Conservation (phyloP, 2,329 filamentous ascomycete genomes). For the Pyricularia pennisetigena region DNA sequence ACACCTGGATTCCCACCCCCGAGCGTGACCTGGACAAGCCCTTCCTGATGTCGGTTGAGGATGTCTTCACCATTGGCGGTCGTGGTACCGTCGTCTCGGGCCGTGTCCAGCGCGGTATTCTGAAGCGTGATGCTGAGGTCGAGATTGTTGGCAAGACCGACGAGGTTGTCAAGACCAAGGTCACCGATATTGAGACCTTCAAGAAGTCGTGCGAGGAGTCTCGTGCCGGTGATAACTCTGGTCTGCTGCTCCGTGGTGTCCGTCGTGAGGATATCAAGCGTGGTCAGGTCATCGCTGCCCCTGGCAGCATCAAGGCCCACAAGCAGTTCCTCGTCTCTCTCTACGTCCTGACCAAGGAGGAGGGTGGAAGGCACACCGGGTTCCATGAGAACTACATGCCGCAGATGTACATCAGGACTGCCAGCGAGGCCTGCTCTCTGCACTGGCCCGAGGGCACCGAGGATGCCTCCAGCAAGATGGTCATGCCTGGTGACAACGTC, state of each 20-base stretch:
- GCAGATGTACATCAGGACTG: slow-evolving; percentile 91
- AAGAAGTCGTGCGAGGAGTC: slow-evolving; percentile 99
- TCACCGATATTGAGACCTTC: slow-evolving; percentile 99
- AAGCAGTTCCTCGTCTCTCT: slow-evolving; percentile 89
- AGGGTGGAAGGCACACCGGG: slow-evolving; percentile 92
- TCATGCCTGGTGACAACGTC: slow-evolving; percentile 98
- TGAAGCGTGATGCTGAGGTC: slow-evolving; percentile 92
- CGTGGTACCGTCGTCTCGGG: slow-evolving; percentile 96
- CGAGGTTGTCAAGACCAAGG: slow-evolving; percentile 90
- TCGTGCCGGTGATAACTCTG: slow-evolving; percentile 94
- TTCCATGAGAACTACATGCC: slow-evolving; percentile 96
- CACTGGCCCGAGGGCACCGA: slow-evolving; percentile 78
- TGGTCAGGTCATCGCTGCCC: slow-evolving; percentile 87
- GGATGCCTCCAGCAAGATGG: slow-evolving; percentile 64
- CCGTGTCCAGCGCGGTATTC: slow-evolving; percentile 87
- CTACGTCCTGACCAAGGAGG: slow-evolving; percentile 95
- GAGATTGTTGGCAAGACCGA: slow-evolving; percentile 85
- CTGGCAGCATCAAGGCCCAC: slow-evolving; percentile 77
- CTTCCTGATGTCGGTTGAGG: slow-evolving; percentile 97
- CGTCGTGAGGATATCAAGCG: slow-evolving; percentile 90
- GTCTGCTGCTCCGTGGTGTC: slow-evolving; percentile 88
- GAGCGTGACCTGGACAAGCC: slow-evolving; percentile 93
- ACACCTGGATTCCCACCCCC: slow-evolving; percentile 94
- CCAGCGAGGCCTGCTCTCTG: slow-evolving; percentile 69
- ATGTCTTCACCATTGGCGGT: slow-evolving; percentile 81